Evolutionary conservation across 805 yeast species (phyloP).

Genomic region (Candida lessepsii): DNA sequence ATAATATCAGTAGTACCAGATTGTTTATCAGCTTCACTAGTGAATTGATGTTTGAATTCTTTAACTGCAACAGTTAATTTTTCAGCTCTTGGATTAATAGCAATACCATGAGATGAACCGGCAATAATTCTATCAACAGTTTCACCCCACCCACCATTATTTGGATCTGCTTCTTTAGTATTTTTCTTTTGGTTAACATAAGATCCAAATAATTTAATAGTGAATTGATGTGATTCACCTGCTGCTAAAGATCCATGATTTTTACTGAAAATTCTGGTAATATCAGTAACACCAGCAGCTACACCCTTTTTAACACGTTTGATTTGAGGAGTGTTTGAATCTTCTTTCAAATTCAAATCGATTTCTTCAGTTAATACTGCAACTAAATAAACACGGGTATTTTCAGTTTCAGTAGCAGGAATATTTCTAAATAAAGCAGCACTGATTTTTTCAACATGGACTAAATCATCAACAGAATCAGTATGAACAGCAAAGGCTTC

Average conservation of each 20-base stretch:
- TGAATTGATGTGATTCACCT: constrained; percentile 69
- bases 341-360: constrained; percentile 37
- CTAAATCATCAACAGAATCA: constrained; percentile 53
- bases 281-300: constrained; percentile 86
- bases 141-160: constrained; percentile 85
- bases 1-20: constrained; percentile 17
- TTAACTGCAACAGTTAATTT: constrained; percentile 66
- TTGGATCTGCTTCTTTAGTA: constrained; percentile 15
- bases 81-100: constrained; percentile 79
- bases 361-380: constrained; percentile 74
- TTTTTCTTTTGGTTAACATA: constrained; percentile 47
- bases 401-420: constrained; percentile 63
- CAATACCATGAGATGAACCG: constrained; percentile 75
- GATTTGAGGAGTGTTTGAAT: constrained; percentile 27
- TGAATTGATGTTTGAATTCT: constrained; percentile 58
- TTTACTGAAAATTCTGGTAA: constrained; percentile 71
- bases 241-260: constrained; percentile 58
- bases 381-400: constrained; percentile 69
- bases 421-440: constrained; percentile 79
- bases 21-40: background rate
- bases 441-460: constrained; percentile 61
- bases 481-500: constrained; percentile 78
- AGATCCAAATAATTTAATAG: constrained; percentile 70
- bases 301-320: constrained; percentile 67
- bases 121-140: constrained; percentile 71